Base-by-base conservation (phyloP, 352 stramenopile species). In the Pythium rhizo-oryzae region DNA sequence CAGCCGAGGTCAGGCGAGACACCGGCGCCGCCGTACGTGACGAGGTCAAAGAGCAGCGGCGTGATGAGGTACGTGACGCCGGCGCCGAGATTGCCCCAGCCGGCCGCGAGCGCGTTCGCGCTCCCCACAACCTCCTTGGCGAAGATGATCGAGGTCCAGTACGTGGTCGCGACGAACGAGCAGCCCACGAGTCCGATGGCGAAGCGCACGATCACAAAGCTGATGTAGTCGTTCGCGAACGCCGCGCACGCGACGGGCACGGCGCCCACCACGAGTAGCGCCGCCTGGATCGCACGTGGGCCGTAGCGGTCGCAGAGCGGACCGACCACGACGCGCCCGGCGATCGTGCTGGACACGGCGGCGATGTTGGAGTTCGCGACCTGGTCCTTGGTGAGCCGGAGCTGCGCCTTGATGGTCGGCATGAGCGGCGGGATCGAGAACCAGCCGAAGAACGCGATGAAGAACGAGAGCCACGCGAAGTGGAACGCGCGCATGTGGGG, bases 401-500 rank as follows among this genome's bases (percentile, higher is more conserved):
- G 79, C 54, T 92, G 79, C n/a, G 81, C 79, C 68, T 90, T 92
- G 70, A 98, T 96, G 54, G 96, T 94, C 2, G 89, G 81, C 59
- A 98, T 86, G 51, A 99, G 84, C 33, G 96, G 96, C 30, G 94
- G 92, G 74, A 98, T 97, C 50, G 90, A 87, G 75, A 98, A 98
- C 92, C 94, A 98, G 54, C 94, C 91, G 69, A 98, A 93, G 82
- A 98, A 98, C 57, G 94, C 94, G 52, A 95, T 87, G 81, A 98
- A 98, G 81, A 98, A 98, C 44, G 79, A 93, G 16, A 98, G 70
- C 93, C 93, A 98, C 19, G 90, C 74, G 71, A 83, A 92, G 81
- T 98, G 94, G 78, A 99, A 98, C 24, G 92, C 90, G 53, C 94
- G 87, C 93, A 98, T 98, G 77, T 98, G 94, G 0, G 96, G 94